Conservation (phyloP, 805 yeast genomes). For the Kuraishia capsulata region DNA sequence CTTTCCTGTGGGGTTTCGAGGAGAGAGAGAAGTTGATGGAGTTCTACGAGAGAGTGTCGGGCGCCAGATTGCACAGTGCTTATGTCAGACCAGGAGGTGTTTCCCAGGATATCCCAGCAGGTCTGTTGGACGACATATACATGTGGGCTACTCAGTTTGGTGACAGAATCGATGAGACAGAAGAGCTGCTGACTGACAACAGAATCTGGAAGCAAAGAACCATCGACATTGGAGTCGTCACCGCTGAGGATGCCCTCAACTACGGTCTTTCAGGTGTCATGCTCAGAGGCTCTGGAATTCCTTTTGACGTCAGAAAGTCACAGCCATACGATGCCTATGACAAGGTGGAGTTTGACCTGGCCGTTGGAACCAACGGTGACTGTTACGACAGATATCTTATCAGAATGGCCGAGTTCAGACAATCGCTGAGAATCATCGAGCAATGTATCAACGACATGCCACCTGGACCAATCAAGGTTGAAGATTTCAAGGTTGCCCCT, state of each 20-base stretch:
- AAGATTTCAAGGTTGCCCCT: conserved; percentile 77
- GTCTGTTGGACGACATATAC: conserved; percentile 80
- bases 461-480: conserved; percentile 84
- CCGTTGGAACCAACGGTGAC: conserved; percentile 84
- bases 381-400: conserved; percentile 84
- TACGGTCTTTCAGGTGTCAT: conserved; percentile 78
- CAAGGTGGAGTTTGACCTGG: conserved; percentile 74
- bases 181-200: conserved; percentile 82
- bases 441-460: conserved; percentile 91
- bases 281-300: conserved; percentile 88
- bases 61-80: conserved; percentile 84
- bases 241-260: conserved; percentile 83
- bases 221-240: conserved; percentile 65
- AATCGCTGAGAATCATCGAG: conserved; percentile 78
- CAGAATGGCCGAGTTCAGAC: conserved; percentile 90
- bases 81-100: conserved; percentile 92
- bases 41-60: conserved; percentile 83
- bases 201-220: conserved; percentile 91
- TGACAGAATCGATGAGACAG: conserved; percentile 85
- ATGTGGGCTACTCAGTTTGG: conserved; percentile 97
- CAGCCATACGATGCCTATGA: conserved; percentile 91
- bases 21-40: conserved; percentile 92
- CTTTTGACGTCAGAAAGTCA: conserved; percentile 76
- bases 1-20: conserved; percentile 91
- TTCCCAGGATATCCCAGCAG: conserved; percentile 78